Evolutionary conservation across 2,329 filamentous ascomycete genomes (phyloP).

Genomic region (Pyrenophora tritici-repentis): DNA sequence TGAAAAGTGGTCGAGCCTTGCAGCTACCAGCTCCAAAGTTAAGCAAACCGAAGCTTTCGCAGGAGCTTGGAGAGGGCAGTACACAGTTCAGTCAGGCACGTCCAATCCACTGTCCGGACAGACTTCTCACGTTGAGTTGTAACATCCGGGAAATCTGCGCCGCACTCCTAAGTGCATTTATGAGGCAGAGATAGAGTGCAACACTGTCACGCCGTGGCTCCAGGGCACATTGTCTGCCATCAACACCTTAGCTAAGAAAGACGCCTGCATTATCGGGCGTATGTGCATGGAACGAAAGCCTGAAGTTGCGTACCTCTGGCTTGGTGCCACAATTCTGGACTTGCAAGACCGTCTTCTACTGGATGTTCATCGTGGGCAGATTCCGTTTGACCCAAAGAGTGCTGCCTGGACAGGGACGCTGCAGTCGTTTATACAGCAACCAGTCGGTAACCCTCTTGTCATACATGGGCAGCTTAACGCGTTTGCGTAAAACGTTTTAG

Average conservation of each 20-base stretch:
- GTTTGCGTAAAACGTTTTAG: no score
- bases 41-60: neutral
- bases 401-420: neutral
- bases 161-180: neutral
- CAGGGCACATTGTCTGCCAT: neutral
- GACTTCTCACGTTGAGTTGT: neutral
- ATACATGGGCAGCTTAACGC: no score
- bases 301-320: neutral
- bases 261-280: neutral
- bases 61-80: no score
- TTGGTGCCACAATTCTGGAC: neutral
- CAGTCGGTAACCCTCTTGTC: neutral
- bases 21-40: neutral
- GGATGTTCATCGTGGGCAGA: neutral
- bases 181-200: neutral
- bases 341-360: neutral
- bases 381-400: neutral
- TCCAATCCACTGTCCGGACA: neutral
- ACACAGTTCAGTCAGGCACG: neutral
- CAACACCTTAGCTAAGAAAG: neutral
- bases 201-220: neutral
- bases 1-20: neutral
- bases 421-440: slow-evolving; percentile 1
- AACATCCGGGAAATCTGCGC: neutral
- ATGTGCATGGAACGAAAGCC: slow-evolving; percentile 1